Conservation (phyloP, 768 basidiomycete genomes). For the Leccinum subtestaceum region DNA sequence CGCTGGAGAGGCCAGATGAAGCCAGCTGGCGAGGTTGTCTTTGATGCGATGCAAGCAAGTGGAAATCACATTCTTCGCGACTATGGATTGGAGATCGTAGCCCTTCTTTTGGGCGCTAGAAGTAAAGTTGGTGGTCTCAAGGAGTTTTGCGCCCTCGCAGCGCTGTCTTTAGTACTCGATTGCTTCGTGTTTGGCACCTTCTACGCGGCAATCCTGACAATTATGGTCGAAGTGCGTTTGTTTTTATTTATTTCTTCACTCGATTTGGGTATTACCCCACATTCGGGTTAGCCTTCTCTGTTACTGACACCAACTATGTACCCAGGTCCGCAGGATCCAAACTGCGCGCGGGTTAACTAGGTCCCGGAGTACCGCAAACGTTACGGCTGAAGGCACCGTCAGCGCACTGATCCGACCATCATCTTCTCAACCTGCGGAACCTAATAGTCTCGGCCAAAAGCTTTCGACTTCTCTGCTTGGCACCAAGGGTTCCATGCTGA, state of each 20-base stretch:
- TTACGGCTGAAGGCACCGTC: slow-evolving; percentile 30
- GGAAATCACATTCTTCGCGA: slow-evolving; percentile 88
- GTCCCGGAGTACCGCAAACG: slow-evolving; percentile 32
- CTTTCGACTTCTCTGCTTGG: slow-evolving; percentile 38
- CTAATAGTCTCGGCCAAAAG: slow-evolving; percentile 18
- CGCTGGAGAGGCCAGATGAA: slow-evolving; percentile 51
- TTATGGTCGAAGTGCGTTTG: slow-evolving; percentile 89
- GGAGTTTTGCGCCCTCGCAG: slow-evolving; percentile 94
- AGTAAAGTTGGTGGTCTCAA: slow-evolving; percentile 83
- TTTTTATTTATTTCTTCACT: slow-evolving; percentile 18
- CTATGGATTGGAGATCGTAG: slow-evolving; percentile 88
- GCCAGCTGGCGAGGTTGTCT: slow-evolving; percentile 79
- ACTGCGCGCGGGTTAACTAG: slow-evolving; percentile 51
- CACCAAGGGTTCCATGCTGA: slow-evolving; percentile 50
- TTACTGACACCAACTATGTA: slow-evolving; percentile 8
- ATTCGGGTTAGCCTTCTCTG: not conserved
- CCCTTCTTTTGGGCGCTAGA: slow-evolving; percentile 83
- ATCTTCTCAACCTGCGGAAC: slow-evolving; percentile 20
- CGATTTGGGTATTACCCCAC: not conserved
- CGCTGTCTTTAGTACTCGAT: slow-evolving; percentile 81
- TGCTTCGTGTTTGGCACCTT: slow-evolving; percentile 88
- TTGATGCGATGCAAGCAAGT: slow-evolving; percentile 75
- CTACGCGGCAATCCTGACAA: slow-evolving; percentile 81
- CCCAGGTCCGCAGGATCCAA: slow-evolving; percentile 69
- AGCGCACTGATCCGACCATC: slow-evolving; percentile 29